phyloP scores from a whole-genome alignment of 1,284 basidiomycete genomes.

The Laetiporus sulphureus region DNA sequence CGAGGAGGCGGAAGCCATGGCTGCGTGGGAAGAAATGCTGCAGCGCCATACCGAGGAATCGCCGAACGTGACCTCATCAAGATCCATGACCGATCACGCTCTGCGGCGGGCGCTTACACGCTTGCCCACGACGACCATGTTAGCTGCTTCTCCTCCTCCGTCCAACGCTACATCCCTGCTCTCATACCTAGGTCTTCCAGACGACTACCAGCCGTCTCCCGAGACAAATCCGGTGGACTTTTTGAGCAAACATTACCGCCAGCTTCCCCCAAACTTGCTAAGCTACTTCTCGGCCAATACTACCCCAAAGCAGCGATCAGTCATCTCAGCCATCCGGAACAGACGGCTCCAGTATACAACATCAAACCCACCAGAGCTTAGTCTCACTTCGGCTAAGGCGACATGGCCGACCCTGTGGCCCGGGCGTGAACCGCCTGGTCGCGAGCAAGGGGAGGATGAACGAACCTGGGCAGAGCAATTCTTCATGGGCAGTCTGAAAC shows the following conservation, averaged over 20 bases:
- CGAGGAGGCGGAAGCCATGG: not conserved
- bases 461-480: slow-evolving; percentile 54
- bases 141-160: not conserved
- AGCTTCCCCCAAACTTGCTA: slow-evolving; percentile 64
- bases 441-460: slow-evolving; percentile 57
- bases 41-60: not conserved
- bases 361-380: slow-evolving; percentile 46
- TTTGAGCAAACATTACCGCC: slow-evolving; percentile 46
- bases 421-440: slow-evolving; percentile 38
- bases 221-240: slow-evolving; percentile 52
- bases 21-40: not conserved
- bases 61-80: not conserved
- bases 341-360: slow-evolving; percentile 55
- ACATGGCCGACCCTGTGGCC: slow-evolving; percentile 65
- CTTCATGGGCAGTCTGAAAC: slow-evolving; percentile 51
- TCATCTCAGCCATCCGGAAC: slow-evolving; percentile 59
- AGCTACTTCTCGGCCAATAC: slow-evolving; percentile 52
- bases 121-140: not conserved
- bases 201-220: slow-evolving; percentile 55
- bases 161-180: slow-evolving; percentile 28
- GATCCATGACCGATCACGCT: not conserved
- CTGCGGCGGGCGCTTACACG: too few relatives aligned
- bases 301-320: slow-evolving; percentile 60
- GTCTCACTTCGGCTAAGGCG: slow-evolving; percentile 41
- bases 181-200: slow-evolving; percentile 55